Percentiles rank a stretch among this genome's conserved stretches.
These are phyloP conservation scores for Rhizopogon roseolus DNA, from an alignment of 768 basidiomycete species.

Conservation along the genomic window DNA sequence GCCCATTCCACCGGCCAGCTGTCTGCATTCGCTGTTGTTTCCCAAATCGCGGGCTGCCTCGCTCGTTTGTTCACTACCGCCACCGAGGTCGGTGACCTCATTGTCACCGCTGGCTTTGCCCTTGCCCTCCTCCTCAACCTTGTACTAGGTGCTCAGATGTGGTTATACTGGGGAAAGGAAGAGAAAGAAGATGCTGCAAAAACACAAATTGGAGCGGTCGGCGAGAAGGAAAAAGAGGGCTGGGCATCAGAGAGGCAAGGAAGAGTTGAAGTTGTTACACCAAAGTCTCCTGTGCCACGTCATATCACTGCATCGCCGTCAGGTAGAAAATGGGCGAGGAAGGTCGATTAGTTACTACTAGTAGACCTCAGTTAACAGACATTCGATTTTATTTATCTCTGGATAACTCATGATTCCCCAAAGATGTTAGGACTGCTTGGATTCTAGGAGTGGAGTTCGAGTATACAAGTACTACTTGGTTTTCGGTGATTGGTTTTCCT, in stretches of 20 bases:
- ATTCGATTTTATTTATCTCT: constrained; percentile 14
- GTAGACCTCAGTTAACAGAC: constrained; percentile 7
- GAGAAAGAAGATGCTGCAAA: constrained; percentile 24
- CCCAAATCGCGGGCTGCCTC: constrained; percentile 84
- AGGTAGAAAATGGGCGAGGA: constrained; percentile 68
- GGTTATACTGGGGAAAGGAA: constrained; percentile 73
- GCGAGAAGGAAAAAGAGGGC: constrained; percentile 22
- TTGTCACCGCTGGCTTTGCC: constrained; percentile 81
- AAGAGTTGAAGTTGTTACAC: constrained; percentile 39
- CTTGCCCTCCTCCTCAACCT: constrained; percentile 80
- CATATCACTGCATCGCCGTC: constrained; percentile 37
- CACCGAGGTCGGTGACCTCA: constrained; percentile 78
- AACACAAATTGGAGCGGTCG: constrained; percentile 12
- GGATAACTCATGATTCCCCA: neutral
- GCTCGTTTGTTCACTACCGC: constrained; percentile 92
- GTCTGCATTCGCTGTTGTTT: constrained; percentile 85
- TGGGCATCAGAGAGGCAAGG: constrained; percentile 20
- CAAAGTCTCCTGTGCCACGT: constrained; percentile 38
- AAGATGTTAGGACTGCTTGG: neutral
- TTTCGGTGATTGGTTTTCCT: constrained; percentile 14
- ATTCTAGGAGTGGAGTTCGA: no score
- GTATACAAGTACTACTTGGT: neutral
- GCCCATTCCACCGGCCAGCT: constrained; percentile 86
- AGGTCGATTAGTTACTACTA: constrained; percentile 67
- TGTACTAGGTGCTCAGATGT: constrained; percentile 82